These are phyloP conservation scores for Vigna mungo DNA, from an alignment of 306 rosid species.

Conservation along the genomic window DNA sequence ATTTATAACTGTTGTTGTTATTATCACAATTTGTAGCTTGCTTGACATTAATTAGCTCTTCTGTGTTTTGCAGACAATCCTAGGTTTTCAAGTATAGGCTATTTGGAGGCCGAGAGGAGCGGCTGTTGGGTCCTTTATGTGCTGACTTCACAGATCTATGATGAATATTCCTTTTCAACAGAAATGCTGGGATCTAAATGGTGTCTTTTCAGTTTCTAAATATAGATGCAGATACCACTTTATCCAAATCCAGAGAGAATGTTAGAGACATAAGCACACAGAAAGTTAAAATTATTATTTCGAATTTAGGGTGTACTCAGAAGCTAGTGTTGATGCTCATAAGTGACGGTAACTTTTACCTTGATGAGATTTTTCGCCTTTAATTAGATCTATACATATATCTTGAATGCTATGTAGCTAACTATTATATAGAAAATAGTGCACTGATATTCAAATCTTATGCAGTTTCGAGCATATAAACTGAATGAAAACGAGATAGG, in stretches of 20 bases:
- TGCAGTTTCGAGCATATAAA: constrained; percentile 6
- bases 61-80: constrained; percentile 41
- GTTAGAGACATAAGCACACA: constrained; percentile 13
- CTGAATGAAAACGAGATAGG: neutral
- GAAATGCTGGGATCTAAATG: constrained; percentile 48
- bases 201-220: constrained; percentile 52
- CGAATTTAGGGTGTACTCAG: constrained; percentile 35
- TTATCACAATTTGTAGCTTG: neutral
- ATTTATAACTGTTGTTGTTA: neutral
- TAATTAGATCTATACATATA: neutral
- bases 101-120: constrained; percentile 34
- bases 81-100: constrained; percentile 41
- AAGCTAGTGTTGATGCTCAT: constrained; percentile 27
- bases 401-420: neutral
- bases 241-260: constrained; percentile 37
- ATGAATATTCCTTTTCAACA: constrained; percentile 55
- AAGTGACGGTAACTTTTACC: constrained; percentile 32
- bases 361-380: neutral
- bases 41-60: constrained; percentile 27
- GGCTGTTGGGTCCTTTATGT: constrained; percentile 42
- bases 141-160: constrained; percentile 59
- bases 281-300: constrained; percentile 2
- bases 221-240: constrained; percentile 41
- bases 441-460: neutral
- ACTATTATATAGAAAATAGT: neutral